A percentile compares a stretch with the other conserved stretches of the same genome.
phyloP scores from a whole-genome alignment of 805 yeast genomes.

The Wickerhamiella brachini region DNA sequence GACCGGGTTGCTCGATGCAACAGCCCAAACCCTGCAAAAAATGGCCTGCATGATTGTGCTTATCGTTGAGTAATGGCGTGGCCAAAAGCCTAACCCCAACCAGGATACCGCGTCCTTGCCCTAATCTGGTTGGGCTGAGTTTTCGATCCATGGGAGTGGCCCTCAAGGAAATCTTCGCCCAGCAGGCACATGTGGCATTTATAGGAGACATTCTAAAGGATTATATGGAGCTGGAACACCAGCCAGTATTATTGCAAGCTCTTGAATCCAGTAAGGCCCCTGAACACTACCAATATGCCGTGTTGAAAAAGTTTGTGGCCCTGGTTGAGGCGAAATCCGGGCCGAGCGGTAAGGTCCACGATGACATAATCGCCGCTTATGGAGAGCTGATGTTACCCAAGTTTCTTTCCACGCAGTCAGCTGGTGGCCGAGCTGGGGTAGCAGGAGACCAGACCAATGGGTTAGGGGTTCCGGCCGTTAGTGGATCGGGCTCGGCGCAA shows the following conservation, averaged over 20 bases:
- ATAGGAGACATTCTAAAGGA: background rate
- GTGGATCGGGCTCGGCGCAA: background rate
- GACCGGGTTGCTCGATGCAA: background rate
- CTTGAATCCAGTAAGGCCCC: background rate
- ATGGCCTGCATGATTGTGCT: background rate
- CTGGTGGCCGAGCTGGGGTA: background rate
- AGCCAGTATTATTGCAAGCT: background rate
- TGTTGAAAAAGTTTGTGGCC: background rate
- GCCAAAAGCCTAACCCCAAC: background rate
- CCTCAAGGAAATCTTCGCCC: constrained; percentile 1
- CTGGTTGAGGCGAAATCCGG: background rate
- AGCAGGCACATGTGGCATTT: constrained; percentile 1
- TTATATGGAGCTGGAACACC: background rate
- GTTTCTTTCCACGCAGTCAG: background rate
- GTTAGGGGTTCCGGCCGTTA: background rate
- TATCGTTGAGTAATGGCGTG: background rate
- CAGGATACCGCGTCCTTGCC: background rate
- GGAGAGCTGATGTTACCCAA: background rate
- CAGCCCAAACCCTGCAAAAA: background rate
- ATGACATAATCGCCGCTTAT: constrained; percentile 1
- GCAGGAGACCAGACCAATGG: background rate
- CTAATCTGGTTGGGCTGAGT: background rate
- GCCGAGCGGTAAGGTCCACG: background rate
- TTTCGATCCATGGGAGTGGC: background rate
- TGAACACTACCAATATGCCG: background rate